Conservation (phyloP, 2,329 filamentous ascomycete species). For the Moelleriella libera region DNA sequence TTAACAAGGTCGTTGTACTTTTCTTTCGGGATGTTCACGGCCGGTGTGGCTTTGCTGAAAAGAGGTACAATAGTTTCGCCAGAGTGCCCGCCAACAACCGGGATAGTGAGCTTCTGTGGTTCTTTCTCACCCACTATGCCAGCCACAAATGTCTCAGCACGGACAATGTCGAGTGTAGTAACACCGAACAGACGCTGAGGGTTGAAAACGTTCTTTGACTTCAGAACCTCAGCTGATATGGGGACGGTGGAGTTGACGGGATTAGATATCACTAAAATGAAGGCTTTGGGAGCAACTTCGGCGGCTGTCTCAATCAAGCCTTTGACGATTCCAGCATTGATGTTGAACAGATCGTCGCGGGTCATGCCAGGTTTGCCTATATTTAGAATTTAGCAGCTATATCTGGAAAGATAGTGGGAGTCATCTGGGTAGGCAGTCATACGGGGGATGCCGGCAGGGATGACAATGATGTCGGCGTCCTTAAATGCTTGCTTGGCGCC, state of each 20-base stretch:
- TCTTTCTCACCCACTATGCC: conserved; percentile 71
- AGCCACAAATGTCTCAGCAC: conserved; percentile 91
- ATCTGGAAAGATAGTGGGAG: too few relatives aligned
- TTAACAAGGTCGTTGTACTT: conserved; percentile 85
- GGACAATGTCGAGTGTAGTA: conserved; percentile 95
- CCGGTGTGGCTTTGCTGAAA: conserved; percentile 79
- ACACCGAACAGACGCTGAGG: conserved; percentile 94
- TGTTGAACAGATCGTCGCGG: conserved; percentile 98
- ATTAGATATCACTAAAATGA: conserved; percentile 95
- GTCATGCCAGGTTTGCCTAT: conserved; percentile 98
- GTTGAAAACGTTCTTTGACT: conserved; percentile 86
- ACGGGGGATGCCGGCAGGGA: conserved; percentile 97
- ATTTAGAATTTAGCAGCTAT: not conserved
- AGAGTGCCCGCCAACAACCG: conserved; percentile 93
- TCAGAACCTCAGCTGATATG: conserved; percentile 93
- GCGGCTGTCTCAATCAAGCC: conserved; percentile 80
- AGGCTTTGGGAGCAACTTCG: conserved; percentile 82
- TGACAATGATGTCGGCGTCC: conserved; percentile 89
- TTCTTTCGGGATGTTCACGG: conserved; percentile 69
- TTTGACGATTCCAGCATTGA: conserved; percentile 96
- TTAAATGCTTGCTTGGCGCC: conserved; percentile 81
- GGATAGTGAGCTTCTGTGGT: conserved; percentile 70
- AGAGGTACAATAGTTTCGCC: conserved; percentile 96
- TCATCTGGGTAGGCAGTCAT: conserved; percentile 18
- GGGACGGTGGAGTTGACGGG: conserved; percentile 98